Conservation (phyloP, 2,329 filamentous ascomycete genomes). For the Lizonia empirigonia region DNA sequence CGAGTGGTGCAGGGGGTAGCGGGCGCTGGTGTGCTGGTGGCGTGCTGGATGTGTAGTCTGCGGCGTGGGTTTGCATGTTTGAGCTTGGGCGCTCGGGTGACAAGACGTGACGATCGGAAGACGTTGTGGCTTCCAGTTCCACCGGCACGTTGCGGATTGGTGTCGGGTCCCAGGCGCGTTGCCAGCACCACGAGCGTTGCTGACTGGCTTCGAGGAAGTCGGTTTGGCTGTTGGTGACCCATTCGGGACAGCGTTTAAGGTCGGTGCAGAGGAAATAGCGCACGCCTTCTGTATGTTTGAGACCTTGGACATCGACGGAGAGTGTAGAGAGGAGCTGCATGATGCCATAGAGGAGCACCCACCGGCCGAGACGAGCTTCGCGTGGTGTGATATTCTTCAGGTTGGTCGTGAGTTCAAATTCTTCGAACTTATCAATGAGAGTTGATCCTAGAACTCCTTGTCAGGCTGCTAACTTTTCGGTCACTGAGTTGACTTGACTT, state of each 20-base stretch:
- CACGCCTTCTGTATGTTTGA: conserved; percentile 47
- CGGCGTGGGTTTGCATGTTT: background rate
- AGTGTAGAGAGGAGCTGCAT: conserved; percentile 51
- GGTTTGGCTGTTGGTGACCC: conserved; percentile 39
- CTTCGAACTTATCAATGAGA: conserved; percentile 49
- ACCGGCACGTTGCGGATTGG: conserved; percentile 30
- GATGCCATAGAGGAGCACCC: conserved; percentile 52
- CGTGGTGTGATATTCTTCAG: conserved; percentile 43
- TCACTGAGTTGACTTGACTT: background rate
- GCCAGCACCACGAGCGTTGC: conserved; percentile 46
- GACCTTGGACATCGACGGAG: conserved; percentile 49
- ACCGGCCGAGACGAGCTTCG: conserved; percentile 52
- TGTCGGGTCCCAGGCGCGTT: conserved; percentile 38
- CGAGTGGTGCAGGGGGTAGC: conserved; percentile 15
- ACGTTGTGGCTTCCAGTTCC: conserved; percentile 35
- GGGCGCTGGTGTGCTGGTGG: conserved; percentile 13
- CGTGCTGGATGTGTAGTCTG: background rate
- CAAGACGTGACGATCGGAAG: background rate
- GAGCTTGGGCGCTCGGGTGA: background rate
- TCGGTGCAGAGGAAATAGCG: conserved; percentile 50
- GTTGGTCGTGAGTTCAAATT: conserved; percentile 48
- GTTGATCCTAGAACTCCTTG: conserved; percentile 37
- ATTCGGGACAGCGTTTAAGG: conserved; percentile 46
- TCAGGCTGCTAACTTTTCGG: conserved; percentile 13
- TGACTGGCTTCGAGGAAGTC: conserved; percentile 40